A percentile compares a stretch with the other conserved stretches of the same genome.
Evolutionary conservation across 2,329 filamentous ascomycete species (phyloP).

Genomic region (Davidsoniella australis): DNA sequence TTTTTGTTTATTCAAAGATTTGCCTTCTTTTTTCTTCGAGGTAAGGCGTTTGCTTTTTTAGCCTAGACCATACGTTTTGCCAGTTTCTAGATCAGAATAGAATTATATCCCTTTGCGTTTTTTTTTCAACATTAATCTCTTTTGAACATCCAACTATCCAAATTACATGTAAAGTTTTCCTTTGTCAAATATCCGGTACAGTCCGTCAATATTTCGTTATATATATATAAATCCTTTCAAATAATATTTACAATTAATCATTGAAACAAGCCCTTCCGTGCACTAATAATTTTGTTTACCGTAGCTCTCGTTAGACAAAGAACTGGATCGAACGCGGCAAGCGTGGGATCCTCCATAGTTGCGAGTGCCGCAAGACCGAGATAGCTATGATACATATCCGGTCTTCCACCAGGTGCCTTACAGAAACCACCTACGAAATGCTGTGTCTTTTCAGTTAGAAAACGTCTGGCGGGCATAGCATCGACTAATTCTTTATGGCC

Average conservation of each 20-base stretch:
- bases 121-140: background rate
- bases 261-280: constrained; percentile 19
- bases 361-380: constrained; percentile 69
- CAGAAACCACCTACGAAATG: constrained; percentile 71
- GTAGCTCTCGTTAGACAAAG: constrained; percentile 56
- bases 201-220: too few relatives aligned
- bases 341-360: constrained; percentile 49
- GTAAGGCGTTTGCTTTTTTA: background rate
- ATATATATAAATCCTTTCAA: too few relatives aligned
- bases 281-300: constrained; percentile 30
- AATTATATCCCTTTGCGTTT: constrained; percentile 4
- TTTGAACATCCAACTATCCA: too few relatives aligned
- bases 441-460: constrained; percentile 72
- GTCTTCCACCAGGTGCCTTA: constrained; percentile 50
- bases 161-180: too few relatives aligned
- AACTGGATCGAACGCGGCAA: constrained; percentile 56
- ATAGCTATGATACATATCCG: constrained; percentile 77
- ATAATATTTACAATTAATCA: too few relatives aligned
- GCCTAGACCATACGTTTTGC: background rate
- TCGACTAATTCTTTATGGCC: constrained; percentile 41
- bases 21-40: too few relatives aligned
- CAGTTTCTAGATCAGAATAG: constrained; percentile 4
- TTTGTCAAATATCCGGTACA: too few relatives aligned
- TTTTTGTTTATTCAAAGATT: background rate
- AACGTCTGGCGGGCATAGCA: constrained; percentile 41